Base-by-base conservation (phyloP, 768 basidiomycete species). In the Collybia nuda region DNA sequence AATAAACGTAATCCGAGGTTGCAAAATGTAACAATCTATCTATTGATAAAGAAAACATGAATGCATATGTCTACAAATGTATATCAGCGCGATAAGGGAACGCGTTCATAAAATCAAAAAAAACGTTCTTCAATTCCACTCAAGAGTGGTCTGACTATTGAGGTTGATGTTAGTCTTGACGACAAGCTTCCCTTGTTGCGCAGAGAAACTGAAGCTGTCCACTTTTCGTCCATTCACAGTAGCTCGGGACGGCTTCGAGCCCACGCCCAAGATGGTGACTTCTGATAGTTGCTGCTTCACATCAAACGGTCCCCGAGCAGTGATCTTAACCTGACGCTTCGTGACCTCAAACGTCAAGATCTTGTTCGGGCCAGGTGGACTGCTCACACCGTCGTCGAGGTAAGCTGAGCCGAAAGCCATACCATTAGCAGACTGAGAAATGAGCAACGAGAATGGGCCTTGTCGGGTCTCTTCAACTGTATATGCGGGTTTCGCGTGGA, bases 351-450 rank as follows among this genome's bases (percentile, higher is more conserved):
- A 79, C 1, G 58, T 73, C 47, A 88, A 59, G 6, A 58, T 76
- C 47, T 72, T 76, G 61, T 68, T 77, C 3, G 76, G 73, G n/a
- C 77, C 77, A n/a, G 82, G 81, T 18, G 81, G 81, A 49, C 76
- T 61, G 56, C 73, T 82, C 29, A 81, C 72, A 7, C 88, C 89
- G 58, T 90, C 89, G 61, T 90, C 89, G 17, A 90, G 55, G 60
- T 84, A 86, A 0, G 82, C 81, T 22, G 73, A 67, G 1, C 88
- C 88, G 39, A 71, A 76, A 0, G 87, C 86, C 5, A 61, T 50
- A 0, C 81, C 80, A 29, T 68, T 65, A 9, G 57, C 56, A 19
- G 75, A 69, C 46, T 81, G 76, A 1, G 84, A 79, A 1, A 87
- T 74, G 26, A 90, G 74, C 7, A 91, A 70, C 8, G 79, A 72